These are phyloP conservation scores for Ophiosphaerella narmari DNA, from an alignment of 2,329 filamentous ascomycete genomes.

Conservation along the genomic window DNA sequence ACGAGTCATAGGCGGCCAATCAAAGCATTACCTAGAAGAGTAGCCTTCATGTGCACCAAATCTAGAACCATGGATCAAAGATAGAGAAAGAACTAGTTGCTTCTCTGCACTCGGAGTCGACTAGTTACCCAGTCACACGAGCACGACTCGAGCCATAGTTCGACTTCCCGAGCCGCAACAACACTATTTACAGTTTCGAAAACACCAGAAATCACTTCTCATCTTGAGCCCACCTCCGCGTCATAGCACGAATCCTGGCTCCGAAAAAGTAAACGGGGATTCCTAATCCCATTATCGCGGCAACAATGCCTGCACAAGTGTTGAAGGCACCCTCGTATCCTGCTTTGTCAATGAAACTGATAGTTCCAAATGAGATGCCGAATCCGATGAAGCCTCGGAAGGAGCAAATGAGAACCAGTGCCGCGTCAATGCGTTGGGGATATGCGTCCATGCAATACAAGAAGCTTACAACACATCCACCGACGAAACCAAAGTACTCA, in stretches of 20 bases:
- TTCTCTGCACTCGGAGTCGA: too few relatives aligned
- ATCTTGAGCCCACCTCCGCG: too few relatives aligned
- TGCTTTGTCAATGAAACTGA: constrained; percentile 6
- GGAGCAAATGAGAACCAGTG: constrained; percentile 15
- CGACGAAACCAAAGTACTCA: constrained; percentile 16
- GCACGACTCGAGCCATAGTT: too few relatives aligned
- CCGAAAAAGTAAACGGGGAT: constrained; percentile 9
- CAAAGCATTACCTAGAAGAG: too few relatives aligned
- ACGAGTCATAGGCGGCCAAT: too few relatives aligned
- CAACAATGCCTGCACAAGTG: constrained; percentile 11
- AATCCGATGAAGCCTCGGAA: constrained; percentile 15
- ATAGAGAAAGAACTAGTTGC: too few relatives aligned
- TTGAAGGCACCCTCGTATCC: constrained; percentile 15
- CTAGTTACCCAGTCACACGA: too few relatives aligned
- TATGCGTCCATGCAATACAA: constrained; percentile 16
- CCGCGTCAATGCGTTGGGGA: constrained; percentile 13
- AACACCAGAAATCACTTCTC: too few relatives aligned
- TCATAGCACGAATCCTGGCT: constrained; percentile 3
- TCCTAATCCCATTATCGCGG: constrained; percentile 8
- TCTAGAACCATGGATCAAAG: too few relatives aligned
- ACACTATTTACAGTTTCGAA: too few relatives aligned
- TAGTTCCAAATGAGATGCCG: constrained; percentile 11
- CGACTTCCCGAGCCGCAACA: too few relatives aligned
- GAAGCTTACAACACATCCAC: constrained; percentile 9
- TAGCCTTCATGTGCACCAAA: too few relatives aligned